Base-by-base conservation (phyloP, 768 basidiomycete genomes). In the Fomitopsis pulvina region DNA sequence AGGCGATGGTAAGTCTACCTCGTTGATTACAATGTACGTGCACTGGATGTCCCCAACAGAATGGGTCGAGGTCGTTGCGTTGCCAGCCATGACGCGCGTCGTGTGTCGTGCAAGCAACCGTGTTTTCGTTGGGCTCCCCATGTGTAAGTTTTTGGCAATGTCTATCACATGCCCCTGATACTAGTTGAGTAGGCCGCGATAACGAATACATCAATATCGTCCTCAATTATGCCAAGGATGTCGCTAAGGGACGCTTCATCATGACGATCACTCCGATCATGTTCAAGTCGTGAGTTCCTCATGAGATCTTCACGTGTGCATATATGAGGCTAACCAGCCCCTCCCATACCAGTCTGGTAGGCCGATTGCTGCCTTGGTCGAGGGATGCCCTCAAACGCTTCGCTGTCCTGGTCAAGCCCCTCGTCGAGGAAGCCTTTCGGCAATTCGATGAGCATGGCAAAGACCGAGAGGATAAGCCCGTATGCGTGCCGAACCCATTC, bases 61-160 rank as follows among this genome's bases (percentile, higher is more conserved):
- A 20, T 50, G 49, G 49, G 29, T 43, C 20, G 30, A 14, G 4
- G 42, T 50, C 14, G 20, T 26, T 16, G 49, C 37, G 8, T 16
- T 42, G 3, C 20, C 49, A 1, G 20, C 30, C 21, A 50, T 50
- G 49, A 32, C 49, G n/a, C 37, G 62, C 22, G 56, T 78, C 22
- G 59, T 79, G 18, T 64, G 66, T 41, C 68, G 73, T 30, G 61
- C 67, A 5, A 71, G 61, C 39, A 76, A 75, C 50, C 68, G 79
- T 25, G 41, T 70, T 0, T 74, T 80, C 48, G 71, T 80, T 6
- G 79, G 78, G 0, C 60, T 70, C 26, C 75, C 76, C 6, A 46
- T 75, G 2, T 78, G 78, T 76, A 41, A 21, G 71, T 63, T 47
- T 64, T 39, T 61, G 9, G n/a, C 51, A 32, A 28, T 37, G 10